Percentiles rank a stretch among this genome's conserved stretches.
These are phyloP conservation scores for Phytophthora litchii DNA, from an alignment of 352 stramenopile genomes.

Conservation along the genomic window DNA sequence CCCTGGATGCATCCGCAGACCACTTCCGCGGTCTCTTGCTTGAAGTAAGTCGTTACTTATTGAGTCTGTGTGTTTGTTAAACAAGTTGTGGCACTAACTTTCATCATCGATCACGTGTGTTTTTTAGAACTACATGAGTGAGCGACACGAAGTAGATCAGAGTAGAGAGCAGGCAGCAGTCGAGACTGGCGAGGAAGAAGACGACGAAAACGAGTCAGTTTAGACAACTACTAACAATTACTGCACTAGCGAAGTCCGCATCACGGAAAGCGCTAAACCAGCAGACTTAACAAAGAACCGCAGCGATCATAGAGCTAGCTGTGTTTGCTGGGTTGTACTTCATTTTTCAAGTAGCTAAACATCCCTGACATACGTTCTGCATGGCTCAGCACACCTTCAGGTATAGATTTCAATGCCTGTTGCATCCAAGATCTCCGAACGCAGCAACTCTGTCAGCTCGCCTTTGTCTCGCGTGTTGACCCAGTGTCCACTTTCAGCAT, in stretches of 20 bases:
- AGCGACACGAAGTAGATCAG: conserved; percentile 73
- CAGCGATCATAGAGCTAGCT: conserved; percentile 8
- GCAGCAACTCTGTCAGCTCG: conserved; percentile 76
- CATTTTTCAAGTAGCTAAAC: conserved; percentile 18
- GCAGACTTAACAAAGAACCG: conserved; percentile 15
- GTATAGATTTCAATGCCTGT: conserved; percentile 85
- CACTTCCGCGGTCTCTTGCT: conserved; percentile 71
- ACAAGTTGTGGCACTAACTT: conserved; percentile 4
- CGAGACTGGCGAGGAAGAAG: conserved; percentile 41
- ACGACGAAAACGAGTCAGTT: conserved; percentile 38
- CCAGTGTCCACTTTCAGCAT: conserved; percentile 71
- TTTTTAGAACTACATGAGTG: conserved; percentile 75
- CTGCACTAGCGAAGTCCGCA: background rate
- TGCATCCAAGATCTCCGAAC: conserved; percentile 76
- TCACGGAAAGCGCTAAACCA: conserved; percentile 12
- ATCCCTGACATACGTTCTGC: conserved; percentile 5
- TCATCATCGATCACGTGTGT: conserved; percentile 5
- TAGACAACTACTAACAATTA: conserved; percentile 4
- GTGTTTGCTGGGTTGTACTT: conserved; percentile 13
- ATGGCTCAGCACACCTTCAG: conserved; percentile 23
- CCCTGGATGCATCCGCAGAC: conserved; percentile 62
- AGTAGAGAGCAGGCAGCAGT: conserved; percentile 41
- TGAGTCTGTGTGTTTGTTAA: conserved; percentile 9
- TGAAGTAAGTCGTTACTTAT: conserved; percentile 44
- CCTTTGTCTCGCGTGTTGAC: conserved; percentile 81